Evolutionary conservation across 2,329 filamentous ascomycete genomes (phyloP), one percentile per base, ranked within the genome.

Genomic region (Neofusicoccum kwambonambiense): DNA sequence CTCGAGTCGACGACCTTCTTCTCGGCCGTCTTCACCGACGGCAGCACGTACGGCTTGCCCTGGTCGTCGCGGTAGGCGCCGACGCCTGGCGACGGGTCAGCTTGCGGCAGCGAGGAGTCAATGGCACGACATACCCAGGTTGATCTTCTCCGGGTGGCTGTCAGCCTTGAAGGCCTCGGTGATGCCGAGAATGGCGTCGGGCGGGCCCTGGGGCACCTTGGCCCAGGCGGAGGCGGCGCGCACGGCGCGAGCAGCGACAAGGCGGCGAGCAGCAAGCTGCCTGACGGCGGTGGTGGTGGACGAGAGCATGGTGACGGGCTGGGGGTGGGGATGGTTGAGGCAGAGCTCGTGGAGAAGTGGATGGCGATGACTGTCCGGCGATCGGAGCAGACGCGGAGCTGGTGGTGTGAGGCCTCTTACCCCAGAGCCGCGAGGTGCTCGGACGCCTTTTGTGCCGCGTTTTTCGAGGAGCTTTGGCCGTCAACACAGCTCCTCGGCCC

Each of bases 81-180:
- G 71, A 98, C 95, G 83, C 93, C 90, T 92, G 68, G 9, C 9
- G n/a, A 6, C 19, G 12, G 5, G 56, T 65, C 56, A 64, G 52
- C 44, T n/a, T 13, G 13, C 3, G 51, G 9, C 3, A 12, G 9
- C 22, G n/a, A 27, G 19, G 15, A 15, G 12, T 4, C 52, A 62
- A 35, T 54, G 31, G 35, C 9, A 17, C 17, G 12, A 69, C 85
- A 75, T 82, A 90, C 91, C 95, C 68, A 99, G 84, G 84, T 98
- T 98, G 86, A 99, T 98, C 89, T 98, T 99, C 84, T 97, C 88
- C 69, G 88, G 83, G 81, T 96, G 94, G 75, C 84, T 86, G 79
- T 99, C 95, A 80, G 93, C 93, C 87, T 98, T 99, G 90, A 95
- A 99, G 67, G 95, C 95, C 84, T 99, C 95, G 69, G 95, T 98